phyloP scores from a whole-genome alignment of 306 rosid genomes.

The Cyclanthera cordifolia region DNA sequence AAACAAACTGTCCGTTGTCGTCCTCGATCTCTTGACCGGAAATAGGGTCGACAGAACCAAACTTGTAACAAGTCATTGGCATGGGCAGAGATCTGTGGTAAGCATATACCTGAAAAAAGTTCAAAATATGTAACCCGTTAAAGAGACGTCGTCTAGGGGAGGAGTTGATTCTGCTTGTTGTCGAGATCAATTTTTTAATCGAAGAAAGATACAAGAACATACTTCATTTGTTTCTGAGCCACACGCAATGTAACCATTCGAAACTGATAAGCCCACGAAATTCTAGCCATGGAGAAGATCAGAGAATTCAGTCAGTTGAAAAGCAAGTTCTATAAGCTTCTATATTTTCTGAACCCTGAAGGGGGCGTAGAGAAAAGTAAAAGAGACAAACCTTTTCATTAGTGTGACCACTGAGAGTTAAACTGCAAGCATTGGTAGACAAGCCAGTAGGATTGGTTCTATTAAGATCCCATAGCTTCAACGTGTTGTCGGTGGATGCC shows the following conservation, averaged over 20 bases:
- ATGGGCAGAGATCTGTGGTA: slow-evolving; percentile 71
- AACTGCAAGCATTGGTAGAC: slow-evolving; percentile 61
- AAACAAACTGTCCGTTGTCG: slow-evolving; percentile 77
- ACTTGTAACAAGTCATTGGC: slow-evolving; percentile 77
- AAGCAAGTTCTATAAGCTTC: slow-evolving; percentile 1
- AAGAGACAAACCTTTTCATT: slow-evolving; percentile 59
- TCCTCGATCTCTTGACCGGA: slow-evolving; percentile 80
- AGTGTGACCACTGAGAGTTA: slow-evolving; percentile 70
- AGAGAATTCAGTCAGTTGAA: neutral
- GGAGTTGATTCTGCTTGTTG: neutral
- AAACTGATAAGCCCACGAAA: slow-evolving; percentile 77
- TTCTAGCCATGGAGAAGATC: slow-evolving; percentile 31
- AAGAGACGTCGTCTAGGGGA: neutral
- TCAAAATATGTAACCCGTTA: neutral
- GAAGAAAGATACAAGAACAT: slow-evolving; percentile 18
- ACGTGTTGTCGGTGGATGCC: slow-evolving; percentile 89
- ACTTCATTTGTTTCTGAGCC: slow-evolving; percentile 99
- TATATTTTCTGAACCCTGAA: neutral
- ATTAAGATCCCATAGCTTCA: slow-evolving; percentile 90
- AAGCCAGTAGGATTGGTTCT: slow-evolving; percentile 43
- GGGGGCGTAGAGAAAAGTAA: neutral
- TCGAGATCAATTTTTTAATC: neutral
- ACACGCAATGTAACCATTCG: slow-evolving; percentile 80
- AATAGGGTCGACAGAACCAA: slow-evolving; percentile 73
- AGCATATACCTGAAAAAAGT: slow-evolving; percentile 56